phyloP scores from a whole-genome alignment of 2,329 filamentous ascomycete species.

The Fusarium concolor region DNA sequence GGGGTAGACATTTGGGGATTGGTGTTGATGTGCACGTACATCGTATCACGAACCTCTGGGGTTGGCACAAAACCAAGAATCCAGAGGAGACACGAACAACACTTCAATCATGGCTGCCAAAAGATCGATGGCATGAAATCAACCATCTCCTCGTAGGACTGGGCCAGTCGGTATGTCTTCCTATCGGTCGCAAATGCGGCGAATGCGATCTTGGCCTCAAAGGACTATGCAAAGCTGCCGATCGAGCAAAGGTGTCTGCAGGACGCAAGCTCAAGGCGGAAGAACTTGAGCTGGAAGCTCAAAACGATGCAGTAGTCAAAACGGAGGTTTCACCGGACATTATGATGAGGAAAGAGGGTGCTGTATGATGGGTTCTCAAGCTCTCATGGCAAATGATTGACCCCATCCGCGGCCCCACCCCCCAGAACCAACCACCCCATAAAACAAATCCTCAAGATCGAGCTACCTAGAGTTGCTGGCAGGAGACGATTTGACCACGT shows the following conservation, averaged over 20 bases:
- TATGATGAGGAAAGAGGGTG: slow-evolving; percentile 48
- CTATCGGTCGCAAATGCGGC: slow-evolving; percentile 82
- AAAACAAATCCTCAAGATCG: slow-evolving; percentile 29
- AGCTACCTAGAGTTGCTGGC: slow-evolving; percentile 16
- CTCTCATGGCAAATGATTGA: slow-evolving; percentile 21
- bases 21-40: slow-evolving; percentile 96
- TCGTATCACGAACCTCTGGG: slow-evolving; percentile 93
- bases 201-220: slow-evolving; percentile 83
- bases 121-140: slow-evolving; percentile 90
- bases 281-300: slow-evolving; percentile 42
- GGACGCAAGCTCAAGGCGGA: slow-evolving; percentile 61
- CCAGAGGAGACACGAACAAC: slow-evolving; percentile 84
- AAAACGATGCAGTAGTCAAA: slow-evolving; percentile 40
- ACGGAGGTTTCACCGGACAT: slow-evolving; percentile 38
- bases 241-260: slow-evolving; percentile 70
- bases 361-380: slow-evolving; percentile 23
- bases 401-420: slow-evolving; percentile 37
- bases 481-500: slow-evolving; percentile 40
- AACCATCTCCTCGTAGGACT: slow-evolving; percentile 90
- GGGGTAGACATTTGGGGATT: slow-evolving; percentile 73
- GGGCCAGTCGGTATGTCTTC: slow-evolving; percentile 87
- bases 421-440: slow-evolving; percentile 40
- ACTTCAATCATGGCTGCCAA: slow-evolving; percentile 85
- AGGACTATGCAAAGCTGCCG: slow-evolving; percentile 80
- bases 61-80: slow-evolving; percentile 84